Evolutionary conservation across 2,329 filamentous ascomycete species (phyloP), one percentile per base, ranked within the genome.

Genomic region (Sporothrix variecibatus): DNA sequence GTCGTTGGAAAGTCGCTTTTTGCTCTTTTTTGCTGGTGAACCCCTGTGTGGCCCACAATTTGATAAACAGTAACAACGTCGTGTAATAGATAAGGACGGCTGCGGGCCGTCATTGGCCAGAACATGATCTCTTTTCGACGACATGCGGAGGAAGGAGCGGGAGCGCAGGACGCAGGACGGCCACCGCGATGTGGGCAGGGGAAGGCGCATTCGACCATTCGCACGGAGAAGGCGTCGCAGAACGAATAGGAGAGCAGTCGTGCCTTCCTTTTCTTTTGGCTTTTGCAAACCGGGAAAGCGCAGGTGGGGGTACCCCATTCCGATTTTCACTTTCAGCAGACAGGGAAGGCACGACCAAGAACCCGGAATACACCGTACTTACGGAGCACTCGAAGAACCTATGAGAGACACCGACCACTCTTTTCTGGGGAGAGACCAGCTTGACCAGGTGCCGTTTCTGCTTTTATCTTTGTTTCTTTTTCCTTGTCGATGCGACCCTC

Each of bases 61-160:
- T 56, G 68, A 74, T 74, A 68, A 71, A 34, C 58, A 75, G 72
- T 75, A 77, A 77, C 64, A 75, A 23, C 60, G 56, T 73, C 40
- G 65, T 76, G 76, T 77, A 75, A 76, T 69, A 77, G 76, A 77
- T 77, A 77, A 77, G 76, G 65, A 49, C 64, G 43, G 72, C 60
- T 40, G 46, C 73, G 51, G 72, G 70, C 72, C 73, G 62, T 31
- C 43, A 77, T 77, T 77, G 76, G 76, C 75, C 46, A 73, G 69
- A 49, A 38, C 31, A 5, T 43, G 17, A 31, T 17, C 23, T 28
- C 17, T 20, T 3, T 38, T 28, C 46, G 49, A 56, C 31, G 51
- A 71, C 7, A 62, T 31, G 69, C n/a, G 53, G 69, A 60, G 69
- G 38, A 71, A 58, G 51, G 31, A 58, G 38, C 38, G n/a, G 23